These are phyloP conservation scores for Lactifluus echinatus DNA, from an alignment of 768 basidiomycete species.

Conservation along the genomic window DNA sequence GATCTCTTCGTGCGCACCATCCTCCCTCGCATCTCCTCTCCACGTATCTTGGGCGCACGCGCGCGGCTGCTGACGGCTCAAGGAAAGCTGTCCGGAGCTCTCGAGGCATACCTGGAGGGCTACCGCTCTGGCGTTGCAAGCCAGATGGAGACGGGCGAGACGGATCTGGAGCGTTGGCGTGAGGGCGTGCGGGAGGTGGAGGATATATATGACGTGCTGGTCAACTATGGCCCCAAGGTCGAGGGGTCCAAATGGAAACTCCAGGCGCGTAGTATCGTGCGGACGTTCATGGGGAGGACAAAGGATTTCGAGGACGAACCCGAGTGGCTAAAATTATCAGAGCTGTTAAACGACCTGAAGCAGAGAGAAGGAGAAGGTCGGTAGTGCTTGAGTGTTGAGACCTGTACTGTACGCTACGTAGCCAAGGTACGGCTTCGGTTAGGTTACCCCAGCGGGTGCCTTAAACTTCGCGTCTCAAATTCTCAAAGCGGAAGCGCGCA, in stretches of 20 bases:
- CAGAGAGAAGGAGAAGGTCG: constrained; percentile 26
- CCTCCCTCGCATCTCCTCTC: constrained; percentile 70
- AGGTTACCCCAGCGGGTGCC: too few relatives aligned
- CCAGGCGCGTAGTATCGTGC: constrained; percentile 77
- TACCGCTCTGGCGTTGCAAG: constrained; percentile 65
- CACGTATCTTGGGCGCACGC: constrained; percentile 76
- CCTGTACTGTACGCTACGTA: too few relatives aligned
- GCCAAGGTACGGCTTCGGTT: too few relatives aligned
- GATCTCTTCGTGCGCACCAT: constrained; percentile 71
- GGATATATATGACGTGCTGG: constrained; percentile 75
- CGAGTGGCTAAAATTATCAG: constrained; percentile 66
- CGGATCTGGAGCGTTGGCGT: constrained; percentile 58
- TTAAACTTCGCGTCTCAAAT: too few relatives aligned
- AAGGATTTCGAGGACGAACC: constrained; percentile 82
- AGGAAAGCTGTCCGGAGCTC: constrained; percentile 60
- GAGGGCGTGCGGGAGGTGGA: constrained; percentile 72
- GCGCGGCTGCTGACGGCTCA: constrained; percentile 75
- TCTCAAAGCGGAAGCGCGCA: too few relatives aligned
- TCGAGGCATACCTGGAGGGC: constrained; percentile 78
- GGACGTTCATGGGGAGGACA: constrained; percentile 84
- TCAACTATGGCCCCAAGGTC: constrained; percentile 71
- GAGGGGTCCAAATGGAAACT: constrained; percentile 65
- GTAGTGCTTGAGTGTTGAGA: too few relatives aligned
- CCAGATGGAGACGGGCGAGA: constrained; percentile 57
- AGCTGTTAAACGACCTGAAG: constrained; percentile 57